phyloP scores from a whole-genome alignment of 164 flowering plant species.

The Cinnamomum micranthum region DNA sequence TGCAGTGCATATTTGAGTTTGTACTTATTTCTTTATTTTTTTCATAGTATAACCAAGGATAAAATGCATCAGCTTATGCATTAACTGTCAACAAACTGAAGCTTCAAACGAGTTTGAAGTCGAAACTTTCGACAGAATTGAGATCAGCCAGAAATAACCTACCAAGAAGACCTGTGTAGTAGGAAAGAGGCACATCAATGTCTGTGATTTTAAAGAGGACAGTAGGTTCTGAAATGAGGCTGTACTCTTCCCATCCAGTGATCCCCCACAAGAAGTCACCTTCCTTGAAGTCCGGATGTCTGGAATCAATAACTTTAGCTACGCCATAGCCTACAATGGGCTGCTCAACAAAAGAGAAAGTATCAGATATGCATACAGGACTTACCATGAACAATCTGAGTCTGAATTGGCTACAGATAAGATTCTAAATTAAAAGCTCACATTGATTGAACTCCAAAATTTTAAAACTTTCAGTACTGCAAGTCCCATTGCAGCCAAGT shows the following conservation, averaged over 20 bases:
- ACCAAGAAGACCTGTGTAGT: conserved; percentile 39
- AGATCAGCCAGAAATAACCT: neutral
- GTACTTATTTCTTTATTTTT: neutral
- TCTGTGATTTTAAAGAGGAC: conserved; percentile 30
- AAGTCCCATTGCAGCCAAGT: too few species aligned
- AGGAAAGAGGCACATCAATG: conserved; percentile 51
- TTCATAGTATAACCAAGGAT: neutral
- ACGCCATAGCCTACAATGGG: conserved; percentile 29
- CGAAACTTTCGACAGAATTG: neutral
- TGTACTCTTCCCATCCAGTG: conserved; percentile 58
- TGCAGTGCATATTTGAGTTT: neutral
- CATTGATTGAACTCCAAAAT: too few species aligned
- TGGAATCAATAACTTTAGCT: conserved; percentile 42
- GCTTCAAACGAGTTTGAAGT: neutral
- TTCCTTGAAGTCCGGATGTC: conserved; percentile 30
- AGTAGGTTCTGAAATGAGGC: conserved; percentile 17
- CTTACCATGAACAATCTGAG: neutral
- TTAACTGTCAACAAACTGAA: too few species aligned
- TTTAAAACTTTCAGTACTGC: neutral
- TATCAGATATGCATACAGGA: neutral
- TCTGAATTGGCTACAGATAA: neutral
- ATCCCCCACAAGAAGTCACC: conserved; percentile 59
- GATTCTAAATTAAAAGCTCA: too few species aligned
- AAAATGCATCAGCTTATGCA: too few species aligned
- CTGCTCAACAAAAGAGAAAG: neutral